Base-by-base conservation (phyloP, 768 basidiomycete genomes). In the Tricholoma hemisulphureum region DNA sequence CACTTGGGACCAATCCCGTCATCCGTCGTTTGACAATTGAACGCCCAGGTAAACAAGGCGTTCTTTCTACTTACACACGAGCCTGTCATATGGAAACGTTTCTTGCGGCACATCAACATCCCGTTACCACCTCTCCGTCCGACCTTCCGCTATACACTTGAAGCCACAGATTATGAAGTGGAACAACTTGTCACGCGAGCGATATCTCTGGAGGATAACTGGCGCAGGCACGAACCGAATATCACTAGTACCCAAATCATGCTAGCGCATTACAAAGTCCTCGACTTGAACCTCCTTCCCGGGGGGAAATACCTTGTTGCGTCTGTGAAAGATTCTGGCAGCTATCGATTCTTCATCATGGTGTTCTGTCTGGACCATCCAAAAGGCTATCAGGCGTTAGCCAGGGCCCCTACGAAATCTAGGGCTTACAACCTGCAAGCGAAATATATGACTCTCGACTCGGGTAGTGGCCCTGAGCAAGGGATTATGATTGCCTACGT, bases 241-340 rank as follows among this genome's bases (percentile, higher is more conserved):
- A 68, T 78, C 39, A 64, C 65, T 16, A 58, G 59, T 10, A 64
- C 65, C 23, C 61, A 63, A 28, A 60, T 69, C 16, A 51, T 77
- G 6, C 57, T 58, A 16, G 63, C 72, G 0, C 71, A 73, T 64
- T 77, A 69, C 67, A 72, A 71, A 61, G 78, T 77, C 59, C 75
- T 74, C 66, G 85, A 72, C 41, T 81, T 89, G 76, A 77, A 75
- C 37, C 67, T 87, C 26, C 75, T 88, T 8, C 83, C 87, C 6
- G 88, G 87, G 1, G 87, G 88, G 18, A 86, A 84, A 62, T 86
- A 85, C 60, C 79, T 89, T 60, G 71, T 88, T 32, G 83, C 85
- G 1, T 88, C 86, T 9, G 80, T 82, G 4, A 75, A 73, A 60
- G 81, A 85, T 63, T 61, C 63, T 3, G 67, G 68, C 11, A 74